Percentiles rank a stretch among this genome's conserved stretches.
Conservation (phyloP, 495 filamentous ascomycete genomes). For the Apiosordaria backusii region DNA sequence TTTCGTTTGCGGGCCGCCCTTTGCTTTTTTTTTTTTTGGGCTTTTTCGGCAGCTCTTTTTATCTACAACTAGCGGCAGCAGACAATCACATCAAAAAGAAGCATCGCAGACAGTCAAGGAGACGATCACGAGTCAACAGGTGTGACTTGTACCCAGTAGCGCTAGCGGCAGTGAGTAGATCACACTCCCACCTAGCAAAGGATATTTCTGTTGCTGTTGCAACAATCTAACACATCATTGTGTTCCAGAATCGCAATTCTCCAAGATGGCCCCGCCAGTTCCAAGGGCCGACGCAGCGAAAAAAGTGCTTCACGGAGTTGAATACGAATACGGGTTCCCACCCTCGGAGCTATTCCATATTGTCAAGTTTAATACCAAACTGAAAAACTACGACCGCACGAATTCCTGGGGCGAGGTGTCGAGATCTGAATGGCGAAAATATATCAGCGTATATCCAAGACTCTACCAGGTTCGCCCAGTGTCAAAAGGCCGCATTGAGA, state of each 20-base stretch:
- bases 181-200: too few species aligned
- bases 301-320: background rate
- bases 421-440: conserved; percentile 3
- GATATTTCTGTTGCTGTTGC: background rate
- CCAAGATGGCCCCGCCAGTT: background rate
- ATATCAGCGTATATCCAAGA: conserved; percentile 12
- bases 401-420: background rate
- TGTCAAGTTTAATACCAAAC: background rate
- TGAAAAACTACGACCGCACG: background rate
- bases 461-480: conserved; percentile 15
- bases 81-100: too few species aligned
- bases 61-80: too few species aligned
- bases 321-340: background rate
- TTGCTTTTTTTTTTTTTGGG: too few species aligned
- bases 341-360: background rate
- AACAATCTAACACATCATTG: background rate
- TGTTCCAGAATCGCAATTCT: background rate
- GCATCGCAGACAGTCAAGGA: too few species aligned
- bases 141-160: too few species aligned
- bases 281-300: background rate
- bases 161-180: too few species aligned
- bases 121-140: too few species aligned
- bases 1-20: too few species aligned
- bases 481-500: conserved; percentile 3
- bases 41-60: too few species aligned